phyloP scores from a whole-genome alignment of 2,329 filamentous ascomycete genomes.

The Alternaria angustiovoidea region DNA sequence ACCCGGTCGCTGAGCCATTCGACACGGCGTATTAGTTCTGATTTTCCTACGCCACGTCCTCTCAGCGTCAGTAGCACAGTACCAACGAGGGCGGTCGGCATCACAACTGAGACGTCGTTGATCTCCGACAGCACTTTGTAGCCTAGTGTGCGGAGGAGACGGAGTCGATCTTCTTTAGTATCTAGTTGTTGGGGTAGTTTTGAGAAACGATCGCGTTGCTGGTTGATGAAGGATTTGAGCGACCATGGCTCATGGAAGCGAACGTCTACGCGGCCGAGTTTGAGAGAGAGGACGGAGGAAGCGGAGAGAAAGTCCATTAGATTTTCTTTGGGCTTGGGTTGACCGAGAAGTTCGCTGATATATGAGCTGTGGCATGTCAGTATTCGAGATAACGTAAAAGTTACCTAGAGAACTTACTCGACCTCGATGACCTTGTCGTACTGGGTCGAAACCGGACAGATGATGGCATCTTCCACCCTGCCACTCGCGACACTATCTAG shows the following conservation, averaged over 20 bases:
- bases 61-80: constrained; percentile 91
- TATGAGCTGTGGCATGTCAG: constrained; percentile 68
- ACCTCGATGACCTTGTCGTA: constrained; percentile 99
- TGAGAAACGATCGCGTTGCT: constrained; percentile 71
- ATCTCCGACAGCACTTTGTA: constrained; percentile 95
- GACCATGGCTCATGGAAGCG: constrained; percentile 98
- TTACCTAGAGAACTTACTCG: constrained; percentile 28
- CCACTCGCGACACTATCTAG: constrained; percentile 90
- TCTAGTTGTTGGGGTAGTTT: constrained; percentile 46
- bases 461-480: constrained; percentile 86
- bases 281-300: constrained; percentile 86
- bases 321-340: constrained; percentile 96
- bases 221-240: constrained; percentile 78
- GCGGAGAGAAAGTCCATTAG: constrained; percentile 87
- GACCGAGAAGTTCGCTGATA: constrained; percentile 89
- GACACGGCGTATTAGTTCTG: constrained; percentile 83
- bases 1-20: constrained; percentile 89
- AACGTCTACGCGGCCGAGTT: constrained; percentile 90
- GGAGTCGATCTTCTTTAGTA: constrained; percentile 64
- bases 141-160: constrained; percentile 83
- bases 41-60: constrained; percentile 88
- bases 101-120: constrained; percentile 94
- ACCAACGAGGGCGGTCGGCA: constrained; percentile 96
- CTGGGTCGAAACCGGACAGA: constrained; percentile 95
- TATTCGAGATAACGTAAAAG: neutral